These are phyloP conservation scores for Atalantia buxifolia DNA, from an alignment of 345 rosid genomes.

Conservation along the genomic window DNA sequence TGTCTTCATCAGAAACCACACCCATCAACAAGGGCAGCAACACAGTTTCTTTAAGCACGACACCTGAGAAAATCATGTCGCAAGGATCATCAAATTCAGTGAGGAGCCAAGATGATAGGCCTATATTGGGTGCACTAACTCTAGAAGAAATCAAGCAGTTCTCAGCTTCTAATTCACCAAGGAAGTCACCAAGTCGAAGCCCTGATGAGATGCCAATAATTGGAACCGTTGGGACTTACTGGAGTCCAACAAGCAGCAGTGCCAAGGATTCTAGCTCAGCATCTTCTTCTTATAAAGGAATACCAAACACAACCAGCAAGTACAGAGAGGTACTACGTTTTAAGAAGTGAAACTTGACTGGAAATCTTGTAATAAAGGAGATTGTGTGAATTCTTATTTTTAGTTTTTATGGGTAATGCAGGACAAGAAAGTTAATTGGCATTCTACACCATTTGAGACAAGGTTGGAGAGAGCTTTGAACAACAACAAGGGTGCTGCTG, in stretches of 20 bases:
- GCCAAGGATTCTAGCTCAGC: slow-evolving; percentile 38
- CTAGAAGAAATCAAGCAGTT: slow-evolving; percentile 78
- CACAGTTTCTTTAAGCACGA: slow-evolving; percentile 20
- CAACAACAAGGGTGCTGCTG: slow-evolving; percentile 31
- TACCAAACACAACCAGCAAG: slow-evolving; percentile 88
- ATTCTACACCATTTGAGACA: slow-evolving; percentile 88
- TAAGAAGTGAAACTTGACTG: slow-evolving; percentile 13
- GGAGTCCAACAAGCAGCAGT: slow-evolving; percentile 44
- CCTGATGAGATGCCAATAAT: slow-evolving; percentile 81
- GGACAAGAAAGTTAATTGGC: slow-evolving; percentile 91
- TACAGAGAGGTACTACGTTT: slow-evolving; percentile 77
- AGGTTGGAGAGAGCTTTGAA: slow-evolving; percentile 92
- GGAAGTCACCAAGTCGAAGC: slow-evolving; percentile 77
- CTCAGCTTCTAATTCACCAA: slow-evolving; percentile 65
- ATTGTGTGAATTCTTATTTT: slow-evolving; percentile 12
- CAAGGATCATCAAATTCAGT: slow-evolving; percentile 50
- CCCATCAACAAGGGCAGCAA: slow-evolving; percentile 37
- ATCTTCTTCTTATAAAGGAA: slow-evolving; percentile 74
- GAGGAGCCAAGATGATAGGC: slow-evolving; percentile 68
- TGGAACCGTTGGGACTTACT: slow-evolving; percentile 83
- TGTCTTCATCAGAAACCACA: slow-evolving; percentile 59
- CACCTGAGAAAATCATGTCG: slow-evolving; percentile 42
- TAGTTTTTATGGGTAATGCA: slow-evolving; percentile 37
- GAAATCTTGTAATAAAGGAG: neutral
- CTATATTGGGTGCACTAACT: slow-evolving; percentile 83